phyloP scores from a whole-genome alignment of 1,139 yeast species.

The Entelexis paramagnoliae region DNA sequence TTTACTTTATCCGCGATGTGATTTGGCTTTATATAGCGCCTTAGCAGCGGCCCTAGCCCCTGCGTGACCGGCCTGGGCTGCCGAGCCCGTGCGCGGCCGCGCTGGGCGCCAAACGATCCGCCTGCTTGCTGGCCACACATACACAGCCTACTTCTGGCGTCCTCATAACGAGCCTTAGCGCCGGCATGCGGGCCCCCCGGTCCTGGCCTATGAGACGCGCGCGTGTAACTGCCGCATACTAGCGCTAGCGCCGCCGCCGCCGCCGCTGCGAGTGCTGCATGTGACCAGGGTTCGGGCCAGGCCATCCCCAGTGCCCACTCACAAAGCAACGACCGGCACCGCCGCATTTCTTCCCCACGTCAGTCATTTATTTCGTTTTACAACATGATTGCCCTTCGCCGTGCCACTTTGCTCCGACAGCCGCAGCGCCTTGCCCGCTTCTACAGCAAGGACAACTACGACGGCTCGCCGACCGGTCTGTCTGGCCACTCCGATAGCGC shows the following conservation, averaged over 20 bases:
- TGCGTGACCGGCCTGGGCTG: too few species aligned
- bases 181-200: too few species aligned
- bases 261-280: too few species aligned
- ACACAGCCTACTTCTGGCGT: too few species aligned
- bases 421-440: constrained; percentile 17
- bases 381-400: constrained; percentile 24
- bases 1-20: neutral
- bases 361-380: neutral
- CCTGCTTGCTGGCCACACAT: too few species aligned
- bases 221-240: too few species aligned
- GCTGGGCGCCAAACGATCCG: too few species aligned
- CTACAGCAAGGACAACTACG: constrained; percentile 16
- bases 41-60: neutral
- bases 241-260: too few species aligned
- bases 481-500: constrained; percentile 17
- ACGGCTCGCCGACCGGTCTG: constrained; percentile 7
- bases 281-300: neutral
- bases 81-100: too few species aligned
- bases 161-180: too few species aligned
- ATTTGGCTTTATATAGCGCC: neutral
- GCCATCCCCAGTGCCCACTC: constrained; percentile 1
- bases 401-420: constrained; percentile 9
- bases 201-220: too few species aligned
- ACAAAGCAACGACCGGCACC: neutral
- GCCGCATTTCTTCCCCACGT: neutral